Evolutionary conservation across 2,329 filamentous ascomycete species (phyloP).

Genomic region (Macroventuria anomochaeta): DNA sequence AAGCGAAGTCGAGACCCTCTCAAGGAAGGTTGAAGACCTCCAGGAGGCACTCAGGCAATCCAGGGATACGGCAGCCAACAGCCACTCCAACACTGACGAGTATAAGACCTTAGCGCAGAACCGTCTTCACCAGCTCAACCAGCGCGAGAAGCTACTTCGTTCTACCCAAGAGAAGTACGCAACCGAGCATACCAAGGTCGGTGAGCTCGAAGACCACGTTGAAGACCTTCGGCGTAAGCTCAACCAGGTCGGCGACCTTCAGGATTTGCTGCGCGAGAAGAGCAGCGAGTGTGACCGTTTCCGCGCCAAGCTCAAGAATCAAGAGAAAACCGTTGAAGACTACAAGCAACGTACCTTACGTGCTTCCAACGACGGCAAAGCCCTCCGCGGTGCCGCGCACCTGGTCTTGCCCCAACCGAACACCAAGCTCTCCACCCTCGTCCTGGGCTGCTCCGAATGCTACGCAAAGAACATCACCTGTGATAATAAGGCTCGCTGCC

Average conservation of each 20-base stretch:
- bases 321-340: neutral
- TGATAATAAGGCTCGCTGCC: conserved; percentile 32
- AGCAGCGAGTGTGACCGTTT: conserved; percentile 26
- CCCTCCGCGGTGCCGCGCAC: conserved; percentile 36
- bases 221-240: conserved; percentile 12
- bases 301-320: conserved; percentile 23
- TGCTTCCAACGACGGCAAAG: conserved; percentile 18
- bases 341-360: conserved; percentile 14
- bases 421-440: conserved; percentile 27
- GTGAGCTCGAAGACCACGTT: conserved; percentile 23
- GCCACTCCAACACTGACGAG: neutral
- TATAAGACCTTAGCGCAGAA: conserved; percentile 7
- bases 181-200: conserved; percentile 14
- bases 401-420: conserved; percentile 26
- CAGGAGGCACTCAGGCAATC: neutral
- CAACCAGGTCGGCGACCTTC: conserved; percentile 15
- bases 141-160: conserved; percentile 18
- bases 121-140: conserved; percentile 14
- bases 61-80: neutral
- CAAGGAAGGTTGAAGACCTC: neutral
- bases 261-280: conserved; percentile 28
- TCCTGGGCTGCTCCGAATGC: conserved; percentile 40
- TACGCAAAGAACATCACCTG: conserved; percentile 34
- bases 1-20: neutral
- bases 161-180: conserved; percentile 20